Evolutionary conservation across 352 stramenopile genomes (phyloP), one percentile per base, ranked within the genome.

Genomic region (Globisporangium cystogenes): DNA sequence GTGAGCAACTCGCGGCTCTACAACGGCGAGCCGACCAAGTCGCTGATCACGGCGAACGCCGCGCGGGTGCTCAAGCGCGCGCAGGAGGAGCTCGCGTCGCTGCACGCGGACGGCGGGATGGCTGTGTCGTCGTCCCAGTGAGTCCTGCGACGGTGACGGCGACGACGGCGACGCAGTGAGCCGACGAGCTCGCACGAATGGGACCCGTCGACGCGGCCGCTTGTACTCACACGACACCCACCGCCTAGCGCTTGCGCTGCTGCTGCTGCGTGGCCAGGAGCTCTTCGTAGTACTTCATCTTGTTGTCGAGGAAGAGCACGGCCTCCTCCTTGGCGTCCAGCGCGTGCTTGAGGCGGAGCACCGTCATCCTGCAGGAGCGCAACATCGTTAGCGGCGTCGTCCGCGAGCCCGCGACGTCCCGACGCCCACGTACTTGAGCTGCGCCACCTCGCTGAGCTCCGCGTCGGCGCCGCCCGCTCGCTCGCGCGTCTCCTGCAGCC

Each of bases 1-100:
- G 76, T 90, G 29, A 87, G 76, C 64, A 93, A 93, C 67, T 93
- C 83, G 49, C 81, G 82, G 48, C 66, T 80, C 20, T 93, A 90
- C 60, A 94, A 92, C 54, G 82, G 81, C 35, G 81, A 92, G 33
- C 70, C 76, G 14, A 60, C 69, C 14, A 73, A 72, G 44, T 89
- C 76, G 1, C 40, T 76, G 44, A 94, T 94, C 68, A 94, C 83
- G 2, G 67, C 72, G 12, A 92, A 92, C 47, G 83, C 83, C 4
- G 67, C 86, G 50, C 90, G 82, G 53, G 49, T 94, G 39, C 72
- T 90, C 20, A 85, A 87, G 50, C 68, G 69, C 29, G 83, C 76
- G 2, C 82, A 92, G 55, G 82, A 92, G 44, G 82, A 90, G 45
- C 69, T 94, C 37, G 65, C 77, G 36, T 76, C 40, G n/a, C 40